phyloP scores from a whole-genome alignment of 2,329 filamentous ascomycete species.

The Arthrinium phaeospermum region DNA sequence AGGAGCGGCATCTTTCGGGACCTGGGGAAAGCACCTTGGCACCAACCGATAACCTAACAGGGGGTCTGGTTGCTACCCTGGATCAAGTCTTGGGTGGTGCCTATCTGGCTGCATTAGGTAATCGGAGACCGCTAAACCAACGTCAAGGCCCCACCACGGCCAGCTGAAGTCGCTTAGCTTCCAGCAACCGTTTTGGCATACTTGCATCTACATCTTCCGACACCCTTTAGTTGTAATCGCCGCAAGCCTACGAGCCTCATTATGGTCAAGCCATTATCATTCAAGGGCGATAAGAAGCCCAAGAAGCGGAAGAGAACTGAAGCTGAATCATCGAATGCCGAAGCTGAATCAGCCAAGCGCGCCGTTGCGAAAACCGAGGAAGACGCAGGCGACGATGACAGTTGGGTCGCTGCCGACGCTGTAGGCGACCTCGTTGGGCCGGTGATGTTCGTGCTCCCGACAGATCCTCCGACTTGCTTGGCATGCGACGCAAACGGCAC shows the following conservation, averaged over 20 bases:
- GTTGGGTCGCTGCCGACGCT: constrained; percentile 86
- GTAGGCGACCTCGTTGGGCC: constrained; percentile 80
- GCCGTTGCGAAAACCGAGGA: constrained; percentile 41
- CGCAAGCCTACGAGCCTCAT: constrained; percentile 26
- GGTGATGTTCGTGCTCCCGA: constrained; percentile 81
- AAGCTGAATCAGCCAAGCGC: constrained; percentile 42
- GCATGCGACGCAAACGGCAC: constrained; percentile 87
- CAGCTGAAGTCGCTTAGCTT: neutral
- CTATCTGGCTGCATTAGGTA: neutral
- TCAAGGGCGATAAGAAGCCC: constrained; percentile 96
- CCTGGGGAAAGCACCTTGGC: neutral
- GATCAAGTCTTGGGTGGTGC: neutral
- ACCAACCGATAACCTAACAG: neutral
- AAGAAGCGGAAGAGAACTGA: constrained; percentile 86
- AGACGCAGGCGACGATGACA: constrained; percentile 67
- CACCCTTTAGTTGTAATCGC: neutral
- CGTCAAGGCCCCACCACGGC: neutral
- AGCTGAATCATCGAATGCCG: constrained; percentile 48
- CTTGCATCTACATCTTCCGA: neutral
- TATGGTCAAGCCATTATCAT: constrained; percentile 89
- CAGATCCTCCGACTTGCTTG: constrained; percentile 73
- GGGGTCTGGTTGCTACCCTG: neutral
- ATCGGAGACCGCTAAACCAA: neutral
- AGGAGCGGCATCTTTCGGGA: constrained; percentile 1
- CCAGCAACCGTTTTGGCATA: neutral